Evolutionary conservation across 495 filamentous ascomycete genomes (phyloP), one percentile per base, ranked within the genome.

Genomic region (Acidomyces sp.): DNA sequence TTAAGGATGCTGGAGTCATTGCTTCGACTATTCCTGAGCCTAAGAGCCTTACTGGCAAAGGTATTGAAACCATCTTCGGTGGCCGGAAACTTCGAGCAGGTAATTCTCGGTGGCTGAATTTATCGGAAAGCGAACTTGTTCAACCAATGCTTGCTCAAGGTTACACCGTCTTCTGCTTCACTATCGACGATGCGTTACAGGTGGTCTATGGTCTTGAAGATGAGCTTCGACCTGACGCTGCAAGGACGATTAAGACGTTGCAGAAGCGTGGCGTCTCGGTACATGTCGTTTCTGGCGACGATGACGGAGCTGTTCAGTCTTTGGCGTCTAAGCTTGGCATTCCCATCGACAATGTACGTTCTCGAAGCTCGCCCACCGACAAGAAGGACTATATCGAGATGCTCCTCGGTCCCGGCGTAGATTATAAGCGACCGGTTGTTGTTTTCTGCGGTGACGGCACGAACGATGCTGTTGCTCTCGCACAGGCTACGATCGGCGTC

Each of bases 391-490:
- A 82, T 54, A 61, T 84, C 37, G 56, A 74, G 34, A 28, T 54
- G 6, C 49, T 71, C 38, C 58, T 45, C 22, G n/a, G n/a, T n/a
- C n/a, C n/a, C n/a, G n/a, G n/a, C n/a, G n/a, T n/a, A n/a, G 35
- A 6, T 12, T 17, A 15, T 17, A 39, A 41, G 12, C 55, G 58
- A 33, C 42, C 37, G 9, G 43, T 66, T 3, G 67, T 84, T 15
- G 45, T 86, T n/a, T 86, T 88, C 58, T 68, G 69, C 48, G 83
- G 83, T 30, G 83, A 90, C 51, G 83, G 83, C 6, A 83, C 79
- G 3, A 90, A 90, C 57, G 83, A 87, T 54, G 80, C 82, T 0
- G 63, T 77, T 9, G 82, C 83, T 2, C 66, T 90, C 5, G 71
- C 78, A 2, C 69, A 73, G 48, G 79, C 83, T n/a, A 71, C 71